Base-by-base conservation (phyloP, 2,329 filamentous ascomycete genomes). In the Colletotrichum spaethianum region DNA sequence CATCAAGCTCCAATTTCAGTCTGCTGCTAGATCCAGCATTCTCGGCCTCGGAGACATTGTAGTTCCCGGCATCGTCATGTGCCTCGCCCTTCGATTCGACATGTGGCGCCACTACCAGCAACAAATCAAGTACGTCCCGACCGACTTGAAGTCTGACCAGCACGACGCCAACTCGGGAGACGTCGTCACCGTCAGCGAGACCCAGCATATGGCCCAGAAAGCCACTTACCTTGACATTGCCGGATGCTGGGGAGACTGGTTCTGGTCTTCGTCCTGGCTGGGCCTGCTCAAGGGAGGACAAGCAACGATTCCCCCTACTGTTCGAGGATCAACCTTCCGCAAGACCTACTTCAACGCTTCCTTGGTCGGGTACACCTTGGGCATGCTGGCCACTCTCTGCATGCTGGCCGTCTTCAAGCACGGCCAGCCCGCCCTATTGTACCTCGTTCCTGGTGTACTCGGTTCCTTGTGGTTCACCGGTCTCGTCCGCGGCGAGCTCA, bases 11-110 rank as follows among this genome's bases (percentile, higher is more conserved):
- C 88, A 96, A 6, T 97, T 98, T 74, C 81, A 86, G 28, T 83
- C 86, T 2, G 92, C 93, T 1, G 88, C 89, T n/a, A 91, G 92
- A 31, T 83, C 86, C 36, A 90, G 94, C 64, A 97, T 98, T 89
- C 91, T 99, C 9, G 96, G 96, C 0, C 87, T 98, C 0, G 96
- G 96, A n/a, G 96, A 99, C 79, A 93, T 99, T 70, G 93, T 98
- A 1, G 87, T 99, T 4, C 96, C 96, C 0, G 96, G 96, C 11
- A 94, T 98, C 78, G 92, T 98, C 83, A 93, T 98, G 74, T 94
- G 90, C 1, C 88, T 98, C 52, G 94, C 95, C 2, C 86, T 99
- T 31, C 91, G 96, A n/a, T 98, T 97, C 77, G 96, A 99, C 79
- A 86, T 98, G 9, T 96, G 94, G 84, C 86, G 94, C 65, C 91